These are phyloP conservation scores for Blastocystis sp. DNA, from an alignment of 352 stramenopile species.

Conservation along the genomic window DNA sequence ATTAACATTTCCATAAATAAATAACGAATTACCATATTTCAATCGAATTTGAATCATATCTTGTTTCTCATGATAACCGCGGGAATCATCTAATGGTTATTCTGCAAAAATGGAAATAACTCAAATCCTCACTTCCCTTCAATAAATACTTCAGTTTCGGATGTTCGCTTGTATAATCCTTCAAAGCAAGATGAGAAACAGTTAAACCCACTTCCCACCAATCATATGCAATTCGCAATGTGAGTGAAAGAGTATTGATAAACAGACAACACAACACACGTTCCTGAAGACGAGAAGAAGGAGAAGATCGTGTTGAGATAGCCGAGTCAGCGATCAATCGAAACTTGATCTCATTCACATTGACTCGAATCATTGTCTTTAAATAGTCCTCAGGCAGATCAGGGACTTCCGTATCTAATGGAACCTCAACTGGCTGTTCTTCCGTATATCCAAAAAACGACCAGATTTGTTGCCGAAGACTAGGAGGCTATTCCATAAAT, in stretches of 20 bases:
- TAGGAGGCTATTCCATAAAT: background rate
- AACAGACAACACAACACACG: constrained; percentile 43
- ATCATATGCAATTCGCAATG: background rate
- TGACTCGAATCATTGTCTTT: constrained; percentile 37
- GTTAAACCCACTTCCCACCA: constrained; percentile 44
- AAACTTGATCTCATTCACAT: constrained; percentile 33
- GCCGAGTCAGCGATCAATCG: constrained; percentile 9
- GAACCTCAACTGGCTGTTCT: background rate
- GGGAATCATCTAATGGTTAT: background rate
- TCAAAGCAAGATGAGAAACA: constrained; percentile 19
- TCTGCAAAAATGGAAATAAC: background rate
- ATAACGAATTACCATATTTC: constrained; percentile 34
- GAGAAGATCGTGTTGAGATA: background rate
- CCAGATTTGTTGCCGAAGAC: constrained; percentile 13
- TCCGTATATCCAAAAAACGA: background rate
- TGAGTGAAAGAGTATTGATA: constrained; percentile 21
- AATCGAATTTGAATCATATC: constrained; percentile 49
- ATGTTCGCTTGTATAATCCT: constrained; percentile 25
- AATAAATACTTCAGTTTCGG: constrained; percentile 41
- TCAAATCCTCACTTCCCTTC: constrained; percentile 25
- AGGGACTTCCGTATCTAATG: background rate
- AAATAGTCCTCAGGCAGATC: constrained; percentile 19
- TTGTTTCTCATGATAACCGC: constrained; percentile 13
- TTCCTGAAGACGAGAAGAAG: background rate
- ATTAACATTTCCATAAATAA: constrained; percentile 38